Conservation (phyloP, 495 filamentous ascomycete species). For the Hypoxylon rickii region DNA sequence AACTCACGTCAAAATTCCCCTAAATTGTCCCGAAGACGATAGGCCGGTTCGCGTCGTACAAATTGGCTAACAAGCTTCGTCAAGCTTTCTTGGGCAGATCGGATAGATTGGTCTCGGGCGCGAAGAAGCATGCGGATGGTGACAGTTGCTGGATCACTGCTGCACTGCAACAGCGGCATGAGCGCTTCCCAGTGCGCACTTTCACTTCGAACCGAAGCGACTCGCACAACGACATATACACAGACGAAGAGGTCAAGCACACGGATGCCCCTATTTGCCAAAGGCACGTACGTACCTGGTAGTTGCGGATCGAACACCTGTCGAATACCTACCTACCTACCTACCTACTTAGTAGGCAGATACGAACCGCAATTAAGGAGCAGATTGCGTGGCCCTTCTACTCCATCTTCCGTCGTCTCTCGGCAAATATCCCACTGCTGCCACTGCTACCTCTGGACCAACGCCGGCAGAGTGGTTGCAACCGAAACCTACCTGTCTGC, state of each 20-base stretch:
- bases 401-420: conserved; percentile 21
- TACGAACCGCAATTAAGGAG: too few species aligned
- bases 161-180: conserved; percentile 31
- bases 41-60: conserved; percentile 12
- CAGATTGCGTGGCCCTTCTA: conserved; percentile 32
- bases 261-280: not conserved
- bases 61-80: conserved; percentile 35
- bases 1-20: conserved; percentile 16
- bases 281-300: too few species aligned
- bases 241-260: too few species aligned
- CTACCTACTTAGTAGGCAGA: too few species aligned
- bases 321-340: not conserved
- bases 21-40: conserved; percentile 4
- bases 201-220: conserved; percentile 19
- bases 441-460: conserved; percentile 7
- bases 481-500: conserved; percentile 20
- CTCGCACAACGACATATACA: too few species aligned
- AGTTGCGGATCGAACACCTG: too few species aligned
- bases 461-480: conserved; percentile 25
- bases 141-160: conserved; percentile 23
- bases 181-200: conserved; percentile 3
- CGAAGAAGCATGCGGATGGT: conserved; percentile 15
- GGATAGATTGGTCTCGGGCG: conserved; percentile 21
- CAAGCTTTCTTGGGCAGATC: conserved; percentile 33
- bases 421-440: conserved; percentile 29